Evolutionary conservation across 371 early-diverging fungal species (phyloP).

Genomic region (Rhizopus microsporus): DNA sequence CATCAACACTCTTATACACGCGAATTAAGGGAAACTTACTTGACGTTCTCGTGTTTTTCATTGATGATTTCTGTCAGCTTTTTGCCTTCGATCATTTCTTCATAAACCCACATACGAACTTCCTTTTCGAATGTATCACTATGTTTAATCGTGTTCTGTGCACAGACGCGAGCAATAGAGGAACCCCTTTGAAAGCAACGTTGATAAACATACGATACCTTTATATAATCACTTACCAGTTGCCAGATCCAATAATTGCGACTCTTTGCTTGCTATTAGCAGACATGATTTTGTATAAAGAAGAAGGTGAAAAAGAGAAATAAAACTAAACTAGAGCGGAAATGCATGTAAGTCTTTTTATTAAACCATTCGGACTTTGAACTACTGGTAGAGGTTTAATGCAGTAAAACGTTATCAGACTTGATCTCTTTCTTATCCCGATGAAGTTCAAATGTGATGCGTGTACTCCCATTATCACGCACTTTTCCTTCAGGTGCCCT

Average conservation of each 20-base stretch:
- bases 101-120: slow-evolving; percentile 94
- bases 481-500: no score
- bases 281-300: slow-evolving; percentile 2
- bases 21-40: slow-evolving; percentile 45
- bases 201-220: not conserved
- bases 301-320: not conserved
- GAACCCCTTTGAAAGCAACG: slow-evolving; percentile 76
- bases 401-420: no score
- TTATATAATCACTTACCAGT: slow-evolving; percentile 68
- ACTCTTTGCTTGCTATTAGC: slow-evolving; percentile 37
- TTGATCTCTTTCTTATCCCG: no score
- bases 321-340: not conserved
- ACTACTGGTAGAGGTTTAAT: no score
- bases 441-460: no score
- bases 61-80: slow-evolving; percentile 95
- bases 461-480: no score
- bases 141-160: slow-evolving; percentile 71
- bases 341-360: no score
- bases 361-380: no score
- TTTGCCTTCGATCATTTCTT: slow-evolving; percentile 81
- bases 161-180: slow-evolving; percentile 93
- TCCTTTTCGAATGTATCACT: slow-evolving; percentile 69
- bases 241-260: slow-evolving; percentile 90
- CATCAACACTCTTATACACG: not conserved
- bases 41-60: slow-evolving; percentile 90